Evolutionary conservation across 75 land plant species (phyloP).

Genomic region (Pinus taeda): DNA sequence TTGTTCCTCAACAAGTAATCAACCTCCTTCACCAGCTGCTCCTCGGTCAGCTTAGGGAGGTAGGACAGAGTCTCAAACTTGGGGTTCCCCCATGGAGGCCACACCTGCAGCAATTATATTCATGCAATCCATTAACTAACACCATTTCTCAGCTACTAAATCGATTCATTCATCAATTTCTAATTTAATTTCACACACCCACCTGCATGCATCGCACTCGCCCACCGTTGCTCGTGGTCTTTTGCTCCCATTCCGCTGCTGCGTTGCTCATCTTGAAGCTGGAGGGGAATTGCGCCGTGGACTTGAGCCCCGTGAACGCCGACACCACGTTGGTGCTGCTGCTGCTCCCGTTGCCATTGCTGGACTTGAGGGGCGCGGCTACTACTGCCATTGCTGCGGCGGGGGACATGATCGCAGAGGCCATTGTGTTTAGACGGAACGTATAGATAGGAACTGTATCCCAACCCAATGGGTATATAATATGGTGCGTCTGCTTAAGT

Average conservation of each 20-base stretch:
- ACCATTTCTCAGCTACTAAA: not conserved
- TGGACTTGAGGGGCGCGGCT: slow-evolving; percentile 10
- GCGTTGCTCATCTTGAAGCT: slow-evolving; percentile 13
- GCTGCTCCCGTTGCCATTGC: not conserved
- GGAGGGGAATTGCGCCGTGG: slow-evolving; percentile 24
- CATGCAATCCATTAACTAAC: not conserved
- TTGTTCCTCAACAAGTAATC: slow-evolving; percentile 46
- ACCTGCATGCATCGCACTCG: slow-evolving; percentile 63
- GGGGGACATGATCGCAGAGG: slow-evolving; percentile 25
- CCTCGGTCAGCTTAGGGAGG: slow-evolving; percentile 40
- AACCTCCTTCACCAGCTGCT: slow-evolving; percentile 50
- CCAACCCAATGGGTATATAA: no score
- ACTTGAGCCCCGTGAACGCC: slow-evolving; percentile 41
- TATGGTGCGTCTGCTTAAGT: no score
- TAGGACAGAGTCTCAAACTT: slow-evolving; percentile 79
- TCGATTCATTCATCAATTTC: not conserved
- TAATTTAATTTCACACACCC: not conserved
- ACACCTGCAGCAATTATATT: slow-evolving; percentile 22
- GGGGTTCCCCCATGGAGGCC: slow-evolving; percentile 37
- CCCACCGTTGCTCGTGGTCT: slow-evolving; percentile 49
- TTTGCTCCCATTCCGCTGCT: slow-evolving; percentile 9
- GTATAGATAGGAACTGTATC: no score
- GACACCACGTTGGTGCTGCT: slow-evolving; percentile 10
- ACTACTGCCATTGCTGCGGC: slow-evolving; percentile 9
- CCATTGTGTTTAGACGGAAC: slow-evolving; percentile 2